phyloP scores from a whole-genome alignment of 1,284 basidiomycete species.

The Rhodotorula sp. region DNA sequence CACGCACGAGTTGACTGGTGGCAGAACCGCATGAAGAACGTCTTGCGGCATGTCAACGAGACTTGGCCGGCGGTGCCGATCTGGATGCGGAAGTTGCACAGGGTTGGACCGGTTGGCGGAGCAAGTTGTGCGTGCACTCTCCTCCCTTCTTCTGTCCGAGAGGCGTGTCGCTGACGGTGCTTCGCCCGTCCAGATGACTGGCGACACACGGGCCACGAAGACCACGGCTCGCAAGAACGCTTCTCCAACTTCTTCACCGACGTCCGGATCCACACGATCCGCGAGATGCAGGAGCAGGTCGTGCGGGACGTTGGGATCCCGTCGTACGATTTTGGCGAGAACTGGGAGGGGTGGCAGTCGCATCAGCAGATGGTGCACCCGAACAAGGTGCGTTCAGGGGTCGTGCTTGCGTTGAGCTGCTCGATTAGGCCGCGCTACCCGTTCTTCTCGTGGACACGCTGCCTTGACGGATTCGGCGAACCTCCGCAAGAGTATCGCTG shows the following conservation, averaged over 20 bases:
- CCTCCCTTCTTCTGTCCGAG: not conserved
- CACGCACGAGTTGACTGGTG: conserved; percentile 42
- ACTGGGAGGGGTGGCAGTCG: conserved; percentile 44
- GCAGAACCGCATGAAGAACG: conserved; percentile 32
- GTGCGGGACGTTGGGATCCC: conserved; percentile 36
- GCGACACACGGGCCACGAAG: conserved; percentile 25
- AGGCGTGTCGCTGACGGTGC: not conserved
- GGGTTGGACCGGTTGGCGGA: conserved; percentile 40
- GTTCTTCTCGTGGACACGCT: too few relatives aligned
- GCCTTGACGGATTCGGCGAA: too few relatives aligned
- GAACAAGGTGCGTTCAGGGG: conserved; percentile 25
- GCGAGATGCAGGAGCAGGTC: conserved; percentile 42
- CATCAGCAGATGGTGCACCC: conserved; percentile 43
- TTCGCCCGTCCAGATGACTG: conserved; percentile 30
- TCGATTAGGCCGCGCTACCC: too few relatives aligned
- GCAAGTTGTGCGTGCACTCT: conserved; percentile 28
- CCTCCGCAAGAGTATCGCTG: not conserved
- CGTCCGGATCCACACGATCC: conserved; percentile 42
- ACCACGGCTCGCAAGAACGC: conserved; percentile 17
- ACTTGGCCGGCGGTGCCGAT: conserved; percentile 42
- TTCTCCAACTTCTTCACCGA: conserved; percentile 45
- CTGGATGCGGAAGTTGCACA: conserved; percentile 41
- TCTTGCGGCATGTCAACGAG: conserved; percentile 33
- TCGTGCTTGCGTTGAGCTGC: not conserved
- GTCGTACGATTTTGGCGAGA: conserved; percentile 42